Evolutionary conservation across 352 stramenopile genomes (phyloP), one percentile per base, ranked within the genome.

Genomic region (Globisporangium nodosum): DNA sequence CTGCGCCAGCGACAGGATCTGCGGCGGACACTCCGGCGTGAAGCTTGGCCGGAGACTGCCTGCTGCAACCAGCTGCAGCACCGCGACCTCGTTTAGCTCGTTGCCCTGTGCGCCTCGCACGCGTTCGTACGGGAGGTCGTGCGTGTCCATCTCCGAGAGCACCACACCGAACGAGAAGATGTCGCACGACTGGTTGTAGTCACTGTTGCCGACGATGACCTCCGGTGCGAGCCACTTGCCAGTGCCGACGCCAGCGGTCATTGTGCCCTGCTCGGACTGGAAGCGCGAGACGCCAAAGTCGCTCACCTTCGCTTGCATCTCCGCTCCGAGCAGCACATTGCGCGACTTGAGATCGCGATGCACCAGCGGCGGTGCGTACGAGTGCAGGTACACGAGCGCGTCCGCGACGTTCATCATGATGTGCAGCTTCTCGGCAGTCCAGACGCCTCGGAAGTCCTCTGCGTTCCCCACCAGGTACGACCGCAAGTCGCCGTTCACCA

Each of bases 401-500:
- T 81, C 67, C 5, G 68, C 56, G 0, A 78, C 33, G 21, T 73
- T 62, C 31, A 75, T 60, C 21, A 61, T 60, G 21, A 81, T 69
- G 12, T 66, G 51, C n/a, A 78, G 48, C 56, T 81, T 81, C 40
- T 74, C 65, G 3, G 48, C 20, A 0, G 69, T 73, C 73, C 73
- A 81, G 5, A 49, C 40, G 1, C 49, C 37, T 9, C 20, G 24
- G 16, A 53, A 40, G 21, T 52, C 46, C 20, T 57, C 46, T 8
- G 60, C 47, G 15, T 43, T 55, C 21, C 20, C 12, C 3, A 72
- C 61, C 0, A 88, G 60, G 51, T 83, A 82, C 13, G 69, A 58
- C 11, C 74, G 71, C 31, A 91, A 30, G 55, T 91, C 81, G 0
- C 81, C 78, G 8, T 70, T 69, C 13, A 62, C 61, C 71, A 88